Conservation (phyloP, 352 stramenopile genomes). For the Pythium folliculosum region DNA sequence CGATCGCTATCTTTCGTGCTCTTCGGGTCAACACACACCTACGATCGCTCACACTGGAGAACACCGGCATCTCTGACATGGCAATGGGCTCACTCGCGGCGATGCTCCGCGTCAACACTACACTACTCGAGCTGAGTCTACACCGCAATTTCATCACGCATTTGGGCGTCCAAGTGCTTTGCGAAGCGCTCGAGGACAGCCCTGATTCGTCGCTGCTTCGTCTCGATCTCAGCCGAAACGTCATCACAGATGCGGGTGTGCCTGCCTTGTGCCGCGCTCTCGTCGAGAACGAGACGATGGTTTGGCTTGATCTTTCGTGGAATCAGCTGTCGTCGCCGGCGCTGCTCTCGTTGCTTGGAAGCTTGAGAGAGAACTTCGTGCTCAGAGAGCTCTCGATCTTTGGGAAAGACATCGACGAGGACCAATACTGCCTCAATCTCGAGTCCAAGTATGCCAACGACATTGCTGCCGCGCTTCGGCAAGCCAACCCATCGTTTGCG, state of each 20-base stretch:
- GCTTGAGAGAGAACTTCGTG: constrained; percentile 61
- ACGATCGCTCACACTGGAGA: constrained; percentile 48
- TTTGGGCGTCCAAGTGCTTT: constrained; percentile 47
- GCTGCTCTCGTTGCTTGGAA: constrained; percentile 43
- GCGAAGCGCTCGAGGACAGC: constrained; percentile 58
- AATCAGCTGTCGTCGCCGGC: constrained; percentile 54
- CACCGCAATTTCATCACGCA: constrained; percentile 53
- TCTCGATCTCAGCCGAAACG: constrained; percentile 61
- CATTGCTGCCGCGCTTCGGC: constrained; percentile 48
- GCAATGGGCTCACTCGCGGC: constrained; percentile 59
- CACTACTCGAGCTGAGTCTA: constrained; percentile 59
- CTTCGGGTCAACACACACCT: constrained; percentile 55
- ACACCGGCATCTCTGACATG: constrained; percentile 49
- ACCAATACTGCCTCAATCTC: constrained; percentile 55
- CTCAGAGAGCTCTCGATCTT: constrained; percentile 51
- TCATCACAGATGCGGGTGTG: constrained; percentile 47
- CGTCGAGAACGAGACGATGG: constrained; percentile 72
- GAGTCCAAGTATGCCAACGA: constrained; percentile 52
- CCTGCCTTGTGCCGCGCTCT: constrained; percentile 44
- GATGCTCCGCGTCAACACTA: constrained; percentile 56
- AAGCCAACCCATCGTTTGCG: constrained; percentile 56
- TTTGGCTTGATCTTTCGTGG: constrained; percentile 64
- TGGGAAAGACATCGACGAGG: constrained; percentile 52
- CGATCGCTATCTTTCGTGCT: constrained; percentile 53
- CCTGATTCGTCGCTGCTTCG: constrained; percentile 61